Base-by-base conservation (phyloP, 768 basidiomycete species). In the Lactarius vividus region DNA sequence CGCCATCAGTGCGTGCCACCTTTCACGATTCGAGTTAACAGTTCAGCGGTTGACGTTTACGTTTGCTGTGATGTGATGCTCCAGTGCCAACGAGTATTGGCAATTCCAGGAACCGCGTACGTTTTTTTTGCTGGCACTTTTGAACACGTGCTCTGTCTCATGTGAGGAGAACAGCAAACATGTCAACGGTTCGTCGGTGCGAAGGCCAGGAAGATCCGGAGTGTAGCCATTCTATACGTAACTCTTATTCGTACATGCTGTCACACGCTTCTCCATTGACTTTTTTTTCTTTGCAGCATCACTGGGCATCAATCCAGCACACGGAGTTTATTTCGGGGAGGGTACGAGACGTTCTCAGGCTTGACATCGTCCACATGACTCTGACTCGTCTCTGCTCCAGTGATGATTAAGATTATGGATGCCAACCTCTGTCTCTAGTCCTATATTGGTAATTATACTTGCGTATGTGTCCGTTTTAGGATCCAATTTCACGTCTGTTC, bases 141-240 rank as follows among this genome's bases (percentile, higher is more conserved):
- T 56, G 52, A 20, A 5, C 23, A 29, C 28, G 35, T 9, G 39
- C 31, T 54, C 40, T 18, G 16, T 31, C 52, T 28, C 29, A 54
- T 56, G 2, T 20, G 16, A 16, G 40, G 13, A 57, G 76, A 9
- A 73, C 70, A 67, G 57, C 75, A 4, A 59, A 52, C 20, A 71
- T 77, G 1, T 73, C 74, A 42, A 80, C 78, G 49, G 77, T 79
- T 49, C 79, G 74, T 57, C 77, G 77, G 57, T 83, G 81, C 63
- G 70, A 74, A 16, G 79, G 79, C 23, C 75, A 77, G 1, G 84
- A 85, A 67, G 81, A 85, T 59, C 77, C 79, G 11, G 61, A 75
- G 10, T 84, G 84, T 55, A 84, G 84, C 65, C 76, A 75, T 35
- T 83, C 77, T 5, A 80, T 83, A 56, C 75, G 83, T 84, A 70